These are phyloP conservation scores for Lentinus tigrinus DNA, from an alignment of 768 basidiomycete genomes.

Conservation along the genomic window DNA sequence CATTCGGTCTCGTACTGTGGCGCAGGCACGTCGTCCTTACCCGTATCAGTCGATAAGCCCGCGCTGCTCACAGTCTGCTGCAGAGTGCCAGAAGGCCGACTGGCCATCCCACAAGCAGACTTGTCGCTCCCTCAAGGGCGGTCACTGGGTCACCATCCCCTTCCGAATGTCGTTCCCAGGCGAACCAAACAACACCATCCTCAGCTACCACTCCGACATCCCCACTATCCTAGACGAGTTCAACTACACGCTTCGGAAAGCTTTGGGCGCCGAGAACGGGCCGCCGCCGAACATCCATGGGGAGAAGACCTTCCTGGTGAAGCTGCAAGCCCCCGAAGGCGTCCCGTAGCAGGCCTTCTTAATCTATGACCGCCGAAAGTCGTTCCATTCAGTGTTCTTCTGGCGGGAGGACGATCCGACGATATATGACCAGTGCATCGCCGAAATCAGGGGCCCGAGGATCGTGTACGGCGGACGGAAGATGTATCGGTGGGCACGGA, in stretches of 20 bases:
- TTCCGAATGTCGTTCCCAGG: conserved; percentile 10
- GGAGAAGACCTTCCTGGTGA: conserved; percentile 38
- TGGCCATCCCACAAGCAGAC: conserved; percentile 39
- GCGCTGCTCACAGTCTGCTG: background rate
- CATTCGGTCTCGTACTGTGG: conserved; percentile 37
- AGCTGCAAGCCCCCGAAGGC: conserved; percentile 29
- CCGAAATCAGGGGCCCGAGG: conserved; percentile 16
- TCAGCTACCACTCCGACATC: conserved; percentile 4
- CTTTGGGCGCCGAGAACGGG: background rate
- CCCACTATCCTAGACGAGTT: conserved; percentile 23
- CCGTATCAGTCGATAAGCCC: background rate
- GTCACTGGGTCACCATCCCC: conserved; percentile 34
- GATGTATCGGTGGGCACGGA: conserved; percentile 30
- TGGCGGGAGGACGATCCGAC: conserved; percentile 20
- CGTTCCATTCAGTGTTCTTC: conserved; percentile 33
- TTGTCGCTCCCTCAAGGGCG: conserved; percentile 39
- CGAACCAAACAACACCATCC: background rate
- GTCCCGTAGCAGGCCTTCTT: conserved; percentile 15
- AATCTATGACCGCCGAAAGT: conserved; percentile 41
- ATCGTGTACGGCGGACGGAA: conserved; percentile 18
- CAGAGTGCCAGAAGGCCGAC: conserved; percentile 24
- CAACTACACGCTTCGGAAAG: background rate
- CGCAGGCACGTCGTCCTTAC: conserved; percentile 24
- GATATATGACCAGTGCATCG: conserved; percentile 14
- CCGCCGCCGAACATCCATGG: conserved; percentile 34